Evolutionary conservation across 257 asterid genomes (phyloP), one percentile per base, ranked within the genome.

Genomic region (Cynanchum wilfordii): DNA sequence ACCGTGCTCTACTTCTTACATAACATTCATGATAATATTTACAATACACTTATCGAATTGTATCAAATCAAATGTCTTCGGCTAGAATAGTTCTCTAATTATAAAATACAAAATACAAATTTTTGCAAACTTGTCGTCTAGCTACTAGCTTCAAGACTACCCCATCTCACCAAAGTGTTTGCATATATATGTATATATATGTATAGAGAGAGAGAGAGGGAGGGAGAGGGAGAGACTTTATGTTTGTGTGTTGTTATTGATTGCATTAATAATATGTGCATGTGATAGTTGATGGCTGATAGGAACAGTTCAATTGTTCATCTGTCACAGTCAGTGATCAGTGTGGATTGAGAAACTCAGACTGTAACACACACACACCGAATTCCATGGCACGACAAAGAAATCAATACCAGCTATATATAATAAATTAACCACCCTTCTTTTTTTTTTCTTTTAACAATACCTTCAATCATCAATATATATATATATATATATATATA

Each of bases 251-350:
- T 40, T 42, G 47, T 42, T 42, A 2, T 42, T 40, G 56, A 52
- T 25, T 52, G 67, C 69, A 49, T 57, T 54, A 58, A 50, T 75
- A 75, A 30, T 57, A 27, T 24, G n/a, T 11, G 78, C 78, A 69
- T 40, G 65, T 68, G 78, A 70, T n/a, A 63, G 57, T 73, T 54
- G 82, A 63, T 69, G 63, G 40, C 22, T 81, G 85, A 81, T 75
- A 38, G 80, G 15, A 42, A 82, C 84, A 76, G 68, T 40, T 82
- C 84, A 68, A 60, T 71, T 51, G 71, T 66, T 82, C 80, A 73
- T 73, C 68, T 50, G 82, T 82, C 84, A 64, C 76, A 68, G 10
- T 75, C 82, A 79, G 16, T 52, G 30, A 52, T 60, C 65, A 29
- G 45, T 8, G 30, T 16, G 68, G 73, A 62, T 72, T 59, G 59